phyloP scores from a whole-genome alignment of 352 stramenopile genomes.

The Globisporangium polare region DNA sequence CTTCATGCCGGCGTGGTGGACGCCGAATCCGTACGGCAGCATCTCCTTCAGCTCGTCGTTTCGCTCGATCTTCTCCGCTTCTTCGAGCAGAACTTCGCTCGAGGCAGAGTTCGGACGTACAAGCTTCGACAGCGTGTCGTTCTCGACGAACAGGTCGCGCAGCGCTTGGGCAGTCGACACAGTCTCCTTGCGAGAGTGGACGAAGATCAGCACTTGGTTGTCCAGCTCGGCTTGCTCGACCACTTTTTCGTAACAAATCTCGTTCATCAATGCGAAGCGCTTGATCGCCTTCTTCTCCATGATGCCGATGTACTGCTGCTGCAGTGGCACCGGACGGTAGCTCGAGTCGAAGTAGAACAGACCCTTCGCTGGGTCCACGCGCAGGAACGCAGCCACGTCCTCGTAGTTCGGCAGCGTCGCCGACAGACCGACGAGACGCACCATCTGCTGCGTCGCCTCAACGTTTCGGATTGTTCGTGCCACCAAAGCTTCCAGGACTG shows the following conservation, averaged over 20 bases:
- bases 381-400: slow-evolving; percentile 98
- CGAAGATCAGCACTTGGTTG: slow-evolving; percentile 99
- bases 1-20: slow-evolving; percentile 99
- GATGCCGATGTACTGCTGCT: slow-evolving; percentile 99
- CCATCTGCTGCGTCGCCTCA: slow-evolving; percentile 96
- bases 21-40: slow-evolving; percentile 97
- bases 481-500: slow-evolving; percentile 98
- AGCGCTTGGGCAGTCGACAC: slow-evolving; percentile 96
- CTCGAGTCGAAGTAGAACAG: slow-evolving; percentile 99
- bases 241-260: slow-evolving; percentile 99
- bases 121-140: slow-evolving; percentile 93
- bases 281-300: slow-evolving; percentile 99
- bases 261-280: slow-evolving; percentile 98
- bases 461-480: slow-evolving; percentile 96
- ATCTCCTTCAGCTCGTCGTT: slow-evolving; percentile 98
- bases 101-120: slow-evolving; percentile 83
- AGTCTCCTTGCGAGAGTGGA: slow-evolving; percentile 98
- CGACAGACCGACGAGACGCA: slow-evolving; percentile 97
- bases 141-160: slow-evolving; percentile 93
- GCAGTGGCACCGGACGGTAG: slow-evolving; percentile 97
- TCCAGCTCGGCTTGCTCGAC: slow-evolving; percentile 90
- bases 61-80: slow-evolving; percentile 90
- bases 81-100: slow-evolving; percentile 91
- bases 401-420: slow-evolving; percentile 99
- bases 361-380: slow-evolving; percentile 96